Evolutionary conservation across 164 flowering plant genomes (phyloP).

Genomic region (Stephania japonica): DNA sequence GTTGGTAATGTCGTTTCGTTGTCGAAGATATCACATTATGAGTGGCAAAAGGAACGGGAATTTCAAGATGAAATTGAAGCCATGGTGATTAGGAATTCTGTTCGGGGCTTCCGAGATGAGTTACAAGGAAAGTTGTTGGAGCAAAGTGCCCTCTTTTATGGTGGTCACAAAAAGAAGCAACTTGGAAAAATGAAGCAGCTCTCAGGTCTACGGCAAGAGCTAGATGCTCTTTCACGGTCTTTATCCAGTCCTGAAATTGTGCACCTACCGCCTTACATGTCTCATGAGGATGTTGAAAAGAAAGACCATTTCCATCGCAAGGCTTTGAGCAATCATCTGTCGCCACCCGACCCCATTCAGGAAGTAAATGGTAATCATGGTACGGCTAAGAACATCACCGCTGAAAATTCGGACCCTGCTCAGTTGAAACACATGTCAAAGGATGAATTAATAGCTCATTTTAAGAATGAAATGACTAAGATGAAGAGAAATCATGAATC

Average conservation of each 20-base stretch:
- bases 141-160: constrained; percentile 24
- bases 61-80: constrained; percentile 46
- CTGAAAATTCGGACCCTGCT: constrained; percentile 41
- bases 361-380: constrained; percentile 48
- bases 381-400: constrained; percentile 22
- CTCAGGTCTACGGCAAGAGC: constrained; percentile 47
- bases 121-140: constrained; percentile 34
- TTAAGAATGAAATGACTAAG: constrained; percentile 47
- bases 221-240: constrained; percentile 44
- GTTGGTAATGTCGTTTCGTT: constrained; percentile 22
- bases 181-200: constrained; percentile 40
- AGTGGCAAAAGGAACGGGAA: constrained; percentile 31
- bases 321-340: constrained; percentile 24
- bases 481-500: constrained; percentile 75
- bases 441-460: constrained; percentile 45
- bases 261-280: constrained; percentile 39
- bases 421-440: constrained; percentile 44
- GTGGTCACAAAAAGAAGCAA: constrained; percentile 20
- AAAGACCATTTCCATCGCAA: constrained; percentile 41
- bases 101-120: constrained; percentile 36
- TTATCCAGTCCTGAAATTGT: constrained; percentile 41
- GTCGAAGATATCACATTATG: constrained; percentile 29
- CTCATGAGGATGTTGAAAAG: constrained; percentile 34
- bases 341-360: constrained; percentile 19
- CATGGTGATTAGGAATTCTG: constrained; percentile 36